A percentile compares a stretch with the other conserved stretches of the same genome.
Evolutionary conservation across 2,329 filamentous ascomycete species (phyloP).

Genomic region (Drechslerella coelobrocha): DNA sequence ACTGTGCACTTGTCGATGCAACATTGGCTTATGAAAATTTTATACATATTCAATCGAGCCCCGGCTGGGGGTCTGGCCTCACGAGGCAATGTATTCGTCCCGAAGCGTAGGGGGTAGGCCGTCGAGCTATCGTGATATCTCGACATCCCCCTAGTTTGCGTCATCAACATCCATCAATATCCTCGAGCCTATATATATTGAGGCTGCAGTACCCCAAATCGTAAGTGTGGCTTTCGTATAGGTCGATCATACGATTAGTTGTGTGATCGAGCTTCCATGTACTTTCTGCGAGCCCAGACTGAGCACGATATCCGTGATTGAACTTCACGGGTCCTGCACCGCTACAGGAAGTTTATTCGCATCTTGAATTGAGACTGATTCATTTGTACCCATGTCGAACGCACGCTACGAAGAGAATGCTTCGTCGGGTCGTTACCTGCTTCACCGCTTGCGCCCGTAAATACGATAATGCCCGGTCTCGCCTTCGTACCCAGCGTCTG

Average conservation of each 20-base stretch:
- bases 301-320: neutral
- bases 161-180: conserved; percentile 5
- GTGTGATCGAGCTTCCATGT: conserved; percentile 3
- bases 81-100: neutral
- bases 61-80: conserved; percentile 3
- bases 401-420: conserved; percentile 11
- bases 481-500: conserved; percentile 6
- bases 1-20: neutral
- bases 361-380: too few species aligned
- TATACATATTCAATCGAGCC: neutral
- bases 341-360: neutral
- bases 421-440: conserved; percentile 5
- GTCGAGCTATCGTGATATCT: neutral
- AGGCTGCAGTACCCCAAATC: conserved; percentile 1
- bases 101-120: neutral
- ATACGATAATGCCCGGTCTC: neutral
- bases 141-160: conserved; percentile 8
- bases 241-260: conserved; percentile 1
- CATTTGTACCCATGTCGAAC: conserved; percentile 5
- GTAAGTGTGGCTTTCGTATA: conserved; percentile 11
- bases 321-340: neutral
- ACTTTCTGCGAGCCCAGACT: neutral
- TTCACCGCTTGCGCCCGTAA: neutral
- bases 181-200: conserved; percentile 6
- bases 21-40: neutral